phyloP scores from a whole-genome alignment of 495 filamentous ascomycete species.

The Hypoxylon lenormandii region DNA sequence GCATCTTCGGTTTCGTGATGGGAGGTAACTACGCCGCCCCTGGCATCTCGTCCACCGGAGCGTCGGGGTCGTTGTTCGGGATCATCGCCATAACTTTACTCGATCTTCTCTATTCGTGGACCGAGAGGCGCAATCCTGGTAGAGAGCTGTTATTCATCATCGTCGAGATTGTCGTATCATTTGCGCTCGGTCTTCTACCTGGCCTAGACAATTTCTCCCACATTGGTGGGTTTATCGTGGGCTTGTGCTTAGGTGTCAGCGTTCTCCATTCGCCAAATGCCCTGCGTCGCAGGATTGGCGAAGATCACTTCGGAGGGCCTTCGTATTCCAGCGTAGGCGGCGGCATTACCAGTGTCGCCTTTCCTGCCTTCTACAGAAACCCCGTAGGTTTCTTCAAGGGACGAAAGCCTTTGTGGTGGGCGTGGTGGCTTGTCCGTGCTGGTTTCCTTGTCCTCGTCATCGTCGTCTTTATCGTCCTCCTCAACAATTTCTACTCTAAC shows the following conservation, averaged over 20 bases:
- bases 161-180: slow-evolving; percentile 85
- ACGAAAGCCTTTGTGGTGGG: slow-evolving; percentile 94
- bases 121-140: slow-evolving; percentile 75
- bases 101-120: slow-evolving; percentile 93
- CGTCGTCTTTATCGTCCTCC: slow-evolving; percentile 82
- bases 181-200: slow-evolving; percentile 90
- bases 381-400: slow-evolving; percentile 89
- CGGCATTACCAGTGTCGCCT: slow-evolving; percentile 55
- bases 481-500: slow-evolving; percentile 89
- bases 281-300: slow-evolving; percentile 79
- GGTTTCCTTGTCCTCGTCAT: slow-evolving; percentile 81
- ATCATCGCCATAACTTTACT: slow-evolving; percentile 87
- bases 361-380: slow-evolving; percentile 71
- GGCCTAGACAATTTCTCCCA: slow-evolving; percentile 97
- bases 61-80: slow-evolving; percentile 89
- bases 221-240: slow-evolving; percentile 95
- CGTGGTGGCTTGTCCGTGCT: slow-evolving; percentile 90
- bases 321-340: slow-evolving; percentile 60
- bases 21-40: slow-evolving; percentile 90
- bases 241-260: slow-evolving; percentile 84
- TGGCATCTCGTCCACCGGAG: slow-evolving; percentile 83
- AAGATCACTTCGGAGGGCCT: slow-evolving; percentile 62
- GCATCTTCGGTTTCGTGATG: slow-evolving; percentile 96
- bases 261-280: slow-evolving; percentile 86
- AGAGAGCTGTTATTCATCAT: slow-evolving; percentile 86